Evolutionary conservation across 169 alveolate species (phyloP).

Genomic region (Babesia ovata): DNA sequence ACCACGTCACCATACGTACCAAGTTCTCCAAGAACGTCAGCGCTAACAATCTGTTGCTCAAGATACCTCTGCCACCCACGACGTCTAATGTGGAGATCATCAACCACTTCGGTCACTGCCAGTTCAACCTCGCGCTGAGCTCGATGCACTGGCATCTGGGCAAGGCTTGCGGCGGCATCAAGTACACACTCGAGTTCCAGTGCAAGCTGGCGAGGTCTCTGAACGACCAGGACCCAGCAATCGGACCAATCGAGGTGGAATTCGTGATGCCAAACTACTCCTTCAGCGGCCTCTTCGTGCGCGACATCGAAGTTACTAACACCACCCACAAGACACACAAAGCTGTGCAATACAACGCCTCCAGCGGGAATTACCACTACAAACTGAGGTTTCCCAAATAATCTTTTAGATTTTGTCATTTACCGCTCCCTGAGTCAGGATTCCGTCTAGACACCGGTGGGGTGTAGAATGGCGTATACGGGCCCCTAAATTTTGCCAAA

Average conservation of each 20-base stretch:
- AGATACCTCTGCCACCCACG: constrained; percentile 51
- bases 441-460: background rate
- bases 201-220: constrained; percentile 19
- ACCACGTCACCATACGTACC: constrained; percentile 38
- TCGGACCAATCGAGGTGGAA: constrained; percentile 30
- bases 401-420: background rate
- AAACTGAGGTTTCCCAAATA: constrained; percentile 11
- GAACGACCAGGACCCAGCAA: constrained; percentile 1
- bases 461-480: background rate
- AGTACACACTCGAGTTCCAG: constrained; percentile 18
- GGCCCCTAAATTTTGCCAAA: background rate
- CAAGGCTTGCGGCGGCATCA: constrained; percentile 34
- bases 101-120: constrained; percentile 8
- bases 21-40: constrained; percentile 12
- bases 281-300: constrained; percentile 51
- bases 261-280: constrained; percentile 42
- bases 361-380: constrained; percentile 8
- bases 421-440: background rate
- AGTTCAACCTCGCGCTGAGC: constrained; percentile 16
- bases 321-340: background rate
- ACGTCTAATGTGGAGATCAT: constrained; percentile 38
- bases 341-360: constrained; percentile 8
- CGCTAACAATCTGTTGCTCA: constrained; percentile 27
- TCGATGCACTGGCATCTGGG: constrained; percentile 44
- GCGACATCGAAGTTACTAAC: background rate